phyloP scores from a whole-genome alignment of 2,329 filamentous ascomycete species.

The Aotearoamyces nothofagi region DNA sequence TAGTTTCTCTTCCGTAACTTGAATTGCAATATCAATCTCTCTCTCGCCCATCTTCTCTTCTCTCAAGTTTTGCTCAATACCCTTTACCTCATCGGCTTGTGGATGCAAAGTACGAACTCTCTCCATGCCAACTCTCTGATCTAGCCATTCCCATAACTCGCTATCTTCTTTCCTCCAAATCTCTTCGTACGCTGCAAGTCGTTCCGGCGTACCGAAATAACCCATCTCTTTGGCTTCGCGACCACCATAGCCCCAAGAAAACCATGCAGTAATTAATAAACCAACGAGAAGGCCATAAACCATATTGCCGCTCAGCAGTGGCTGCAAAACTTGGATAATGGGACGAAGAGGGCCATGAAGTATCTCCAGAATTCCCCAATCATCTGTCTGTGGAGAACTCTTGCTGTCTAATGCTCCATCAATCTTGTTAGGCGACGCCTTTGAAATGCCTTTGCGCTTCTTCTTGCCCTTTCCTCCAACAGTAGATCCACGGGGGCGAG shows the following conservation, averaged over 20 bases:
- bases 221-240: constrained; percentile 24
- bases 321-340: constrained; percentile 50
- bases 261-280: constrained; percentile 60
- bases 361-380: constrained; percentile 76
- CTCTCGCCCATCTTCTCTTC: constrained; percentile 15
- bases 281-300: constrained; percentile 62
- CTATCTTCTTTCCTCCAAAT: constrained; percentile 38
- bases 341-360: constrained; percentile 56
- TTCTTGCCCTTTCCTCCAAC: constrained; percentile 38
- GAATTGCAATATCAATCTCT: constrained; percentile 21
- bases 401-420: constrained; percentile 19
- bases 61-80: constrained; percentile 12
- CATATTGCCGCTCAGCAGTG: constrained; percentile 62
- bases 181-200: constrained; percentile 76
- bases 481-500: constrained; percentile 37
- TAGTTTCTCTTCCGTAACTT: constrained; percentile 72
- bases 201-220: constrained; percentile 36
- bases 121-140: constrained; percentile 37
- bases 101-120: constrained; percentile 52
- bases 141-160: constrained; percentile 20
- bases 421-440: constrained; percentile 24
- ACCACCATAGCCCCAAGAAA: constrained; percentile 38
- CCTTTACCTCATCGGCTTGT: constrained; percentile 20
- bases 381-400: constrained; percentile 22
- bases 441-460: constrained; percentile 30